Percentiles rank a stretch among this genome's conserved stretches.
These are phyloP conservation scores for Malus asiatica DNA, from an alignment of 306 rosid genomes.

Conservation along the genomic window DNA sequence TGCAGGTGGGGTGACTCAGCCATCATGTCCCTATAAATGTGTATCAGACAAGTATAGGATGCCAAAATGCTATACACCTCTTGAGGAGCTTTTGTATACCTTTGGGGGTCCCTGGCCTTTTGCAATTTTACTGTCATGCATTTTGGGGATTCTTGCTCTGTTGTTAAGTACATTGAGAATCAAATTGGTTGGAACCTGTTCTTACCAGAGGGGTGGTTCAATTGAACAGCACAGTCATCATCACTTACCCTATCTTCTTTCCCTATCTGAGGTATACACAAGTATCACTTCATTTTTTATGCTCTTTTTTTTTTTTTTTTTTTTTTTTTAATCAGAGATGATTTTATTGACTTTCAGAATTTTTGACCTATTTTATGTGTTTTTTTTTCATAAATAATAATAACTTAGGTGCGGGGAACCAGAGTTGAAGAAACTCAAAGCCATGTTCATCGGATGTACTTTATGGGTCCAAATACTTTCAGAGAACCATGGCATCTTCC, in stretches of 20 bases:
- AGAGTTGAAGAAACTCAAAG: constrained; percentile 88
- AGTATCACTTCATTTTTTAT: constrained; percentile 10
- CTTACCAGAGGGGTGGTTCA: constrained; percentile 56
- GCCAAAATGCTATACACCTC: constrained; percentile 95
- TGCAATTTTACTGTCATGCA: constrained; percentile 56
- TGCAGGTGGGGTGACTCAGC: constrained; percentile 67
- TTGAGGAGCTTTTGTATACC: constrained; percentile 89
- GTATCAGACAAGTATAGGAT: constrained; percentile 85
- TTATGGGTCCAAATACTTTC: constrained; percentile 94
- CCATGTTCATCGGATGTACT: constrained; percentile 93
- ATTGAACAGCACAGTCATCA: constrained; percentile 59
- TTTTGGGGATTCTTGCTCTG: constrained; percentile 63
- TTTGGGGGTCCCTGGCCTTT: constrained; percentile 93
- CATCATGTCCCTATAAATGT: constrained; percentile 79
- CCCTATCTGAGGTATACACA: constrained; percentile 75
- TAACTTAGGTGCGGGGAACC: constrained; percentile 76
- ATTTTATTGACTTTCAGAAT: constrained; percentile 10
- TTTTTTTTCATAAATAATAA: background rate
- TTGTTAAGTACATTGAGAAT: constrained; percentile 64
- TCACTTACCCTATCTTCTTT: constrained; percentile 83
- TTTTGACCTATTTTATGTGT: background rate
- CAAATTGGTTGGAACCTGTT: constrained; percentile 68
- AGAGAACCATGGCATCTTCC: constrained; percentile 99
- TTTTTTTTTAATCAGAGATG: background rate
- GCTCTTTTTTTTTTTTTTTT: background rate